phyloP scores from a whole-genome alignment of 768 basidiomycete species.

The Auricularia cornea region DNA sequence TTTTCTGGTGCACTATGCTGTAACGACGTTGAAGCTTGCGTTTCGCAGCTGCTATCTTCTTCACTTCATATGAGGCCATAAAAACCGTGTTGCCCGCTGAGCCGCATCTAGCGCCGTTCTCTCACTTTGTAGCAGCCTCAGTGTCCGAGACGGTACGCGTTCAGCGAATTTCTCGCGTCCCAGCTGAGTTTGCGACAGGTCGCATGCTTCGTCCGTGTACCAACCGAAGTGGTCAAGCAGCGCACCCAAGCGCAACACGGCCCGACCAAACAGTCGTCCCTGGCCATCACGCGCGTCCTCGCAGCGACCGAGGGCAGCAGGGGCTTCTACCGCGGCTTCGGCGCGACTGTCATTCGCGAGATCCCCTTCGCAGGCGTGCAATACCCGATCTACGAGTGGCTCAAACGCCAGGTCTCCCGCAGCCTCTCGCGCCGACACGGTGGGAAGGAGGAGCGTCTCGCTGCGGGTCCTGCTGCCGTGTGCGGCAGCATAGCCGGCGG shows the following conservation, averaged over 20 bases:
- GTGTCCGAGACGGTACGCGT: slow-evolving; percentile 47
- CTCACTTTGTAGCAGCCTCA: slow-evolving; percentile 44
- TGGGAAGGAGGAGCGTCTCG: slow-evolving; percentile 3
- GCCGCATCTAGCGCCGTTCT: slow-evolving; percentile 46
- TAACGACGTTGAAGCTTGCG: background rate
- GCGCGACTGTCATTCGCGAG: slow-evolving; percentile 66
- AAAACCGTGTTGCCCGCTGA: slow-evolving; percentile 66
- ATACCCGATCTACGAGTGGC: slow-evolving; percentile 38
- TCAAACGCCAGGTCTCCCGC: slow-evolving; percentile 23
- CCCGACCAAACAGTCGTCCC: slow-evolving; percentile 45
- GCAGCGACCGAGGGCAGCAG: slow-evolving; percentile 52
- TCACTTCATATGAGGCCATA: slow-evolving; percentile 85
- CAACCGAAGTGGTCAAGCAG: slow-evolving; percentile 94
- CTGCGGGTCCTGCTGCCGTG: slow-evolving; percentile 27
- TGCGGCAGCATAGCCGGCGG: slow-evolving; percentile 35
- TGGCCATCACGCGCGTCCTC: slow-evolving; percentile 48
- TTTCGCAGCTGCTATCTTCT: slow-evolving; percentile 79
- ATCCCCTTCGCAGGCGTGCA: slow-evolving; percentile 37
- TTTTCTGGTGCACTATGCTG: background rate
- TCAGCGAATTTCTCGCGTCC: slow-evolving; percentile 1
- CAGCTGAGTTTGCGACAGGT: slow-evolving; percentile 15
- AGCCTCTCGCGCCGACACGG: slow-evolving; percentile 17
- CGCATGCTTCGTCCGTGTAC: slow-evolving; percentile 88
- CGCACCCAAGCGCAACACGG: slow-evolving; percentile 63
- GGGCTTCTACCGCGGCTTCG: slow-evolving; percentile 87